These are phyloP conservation scores for Hordeum marinum DNA, from an alignment of 176 grass and related monocot genomes.

Conservation along the genomic window DNA sequence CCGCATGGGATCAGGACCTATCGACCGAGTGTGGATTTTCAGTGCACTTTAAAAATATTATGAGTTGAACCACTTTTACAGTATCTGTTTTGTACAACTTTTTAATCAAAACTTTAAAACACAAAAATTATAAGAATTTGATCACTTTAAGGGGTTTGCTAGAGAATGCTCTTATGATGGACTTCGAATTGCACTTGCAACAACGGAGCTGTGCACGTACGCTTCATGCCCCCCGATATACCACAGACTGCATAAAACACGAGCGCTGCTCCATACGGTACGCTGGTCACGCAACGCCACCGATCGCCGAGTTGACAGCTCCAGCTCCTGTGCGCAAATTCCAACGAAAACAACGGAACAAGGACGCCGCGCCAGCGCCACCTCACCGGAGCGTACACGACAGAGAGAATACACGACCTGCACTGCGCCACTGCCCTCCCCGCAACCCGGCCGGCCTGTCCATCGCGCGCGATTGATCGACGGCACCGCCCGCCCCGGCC, in stretches of 20 bases:
- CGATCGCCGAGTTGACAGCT: neutral
- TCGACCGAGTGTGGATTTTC: no score
- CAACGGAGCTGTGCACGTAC: no score
- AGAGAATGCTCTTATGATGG: no score
- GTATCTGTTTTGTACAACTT: no score
- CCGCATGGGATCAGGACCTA: no score
- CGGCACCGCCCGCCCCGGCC: neutral
- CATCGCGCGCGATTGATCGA: neutral
- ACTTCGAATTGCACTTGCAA: no score
- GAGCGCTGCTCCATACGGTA: neutral
- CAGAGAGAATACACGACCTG: neutral
- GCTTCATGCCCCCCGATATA: no score
- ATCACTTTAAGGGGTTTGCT: no score
- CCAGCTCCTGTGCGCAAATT: neutral
- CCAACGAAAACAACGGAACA: neutral
- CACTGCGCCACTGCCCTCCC: neutral
- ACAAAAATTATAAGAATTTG: no score
- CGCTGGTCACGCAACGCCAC: neutral
- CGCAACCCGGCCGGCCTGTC: neutral
- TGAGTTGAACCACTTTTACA: no score
- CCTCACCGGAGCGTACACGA: neutral
- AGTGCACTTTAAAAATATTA: no score
- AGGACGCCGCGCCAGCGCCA: neutral
- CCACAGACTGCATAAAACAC: neutral
- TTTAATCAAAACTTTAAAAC: no score